Evolutionary conservation across 208 protist genomes (phyloP), one percentile per base, ranked within the genome.

Genomic region (Wallacemonas sp.): DNA sequence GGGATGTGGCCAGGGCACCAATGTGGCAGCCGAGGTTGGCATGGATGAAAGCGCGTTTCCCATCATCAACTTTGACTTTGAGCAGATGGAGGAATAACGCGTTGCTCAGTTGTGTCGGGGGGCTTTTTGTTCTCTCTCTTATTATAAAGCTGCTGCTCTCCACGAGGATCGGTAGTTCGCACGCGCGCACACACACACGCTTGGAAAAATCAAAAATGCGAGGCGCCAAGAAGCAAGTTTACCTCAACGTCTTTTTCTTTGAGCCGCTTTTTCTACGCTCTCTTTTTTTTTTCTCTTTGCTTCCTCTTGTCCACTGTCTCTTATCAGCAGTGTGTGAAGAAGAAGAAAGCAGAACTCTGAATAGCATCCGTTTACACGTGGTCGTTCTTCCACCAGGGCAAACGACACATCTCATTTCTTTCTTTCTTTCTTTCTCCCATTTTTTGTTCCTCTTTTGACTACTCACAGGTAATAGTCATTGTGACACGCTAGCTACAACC

Each of bases 11-110:
- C n/a, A n/a, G 27, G 54, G 4, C 14, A 28, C 26, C 22, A 33
- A 15, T 27, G 26, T 19, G 19, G 14, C 41, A 3, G 22, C 56
- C 6, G 41, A 62, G 12, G 41, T 17, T 8, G 34, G 19, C 2
- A 62, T 49, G 34, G 56, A 62, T 12, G 39, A 62, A 15, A 62
- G 34, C 34, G 21, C 56, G 9, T 62, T 47, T 47, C 28, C 41
- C 30, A 58, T 58, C 30, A 58, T 62, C 24, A 65, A 41, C 38
- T 56, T 66, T 34, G 59, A 58, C 30, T 47, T 68, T 33, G 31
- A 46, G 17, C 30, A 58, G 5, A 3, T 26, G 5, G 26, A 39
- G 19, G 11, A 58, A 24, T 39, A n/a, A 39, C 31, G 21, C 17
- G 4, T 55, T 26, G 15, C 17, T n/a, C 8, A 6, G 5, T 22